These are phyloP conservation scores for Rhododendron williamsianum DNA, from an alignment of 148 eudicot species.

Conservation along the genomic window DNA sequence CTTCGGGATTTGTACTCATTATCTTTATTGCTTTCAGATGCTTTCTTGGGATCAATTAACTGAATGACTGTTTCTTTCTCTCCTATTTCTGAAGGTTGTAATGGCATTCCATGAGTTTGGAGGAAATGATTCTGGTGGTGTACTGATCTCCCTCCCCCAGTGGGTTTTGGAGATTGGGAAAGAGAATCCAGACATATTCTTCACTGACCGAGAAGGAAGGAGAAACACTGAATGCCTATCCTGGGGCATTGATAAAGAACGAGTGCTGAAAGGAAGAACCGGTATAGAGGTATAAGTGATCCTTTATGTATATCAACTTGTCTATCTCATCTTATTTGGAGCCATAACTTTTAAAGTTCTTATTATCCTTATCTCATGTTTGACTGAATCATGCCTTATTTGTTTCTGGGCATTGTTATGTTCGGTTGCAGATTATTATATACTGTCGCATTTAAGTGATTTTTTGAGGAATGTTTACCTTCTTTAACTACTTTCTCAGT, in stretches of 20 bases:
- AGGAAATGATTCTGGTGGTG: slow-evolving; percentile 45
- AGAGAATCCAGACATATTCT: slow-evolving; percentile 65
- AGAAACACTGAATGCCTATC: slow-evolving; percentile 66
- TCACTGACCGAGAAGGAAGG: slow-evolving; percentile 69
- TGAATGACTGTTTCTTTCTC: background rate
- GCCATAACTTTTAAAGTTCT: background rate
- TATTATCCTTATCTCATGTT: background rate
- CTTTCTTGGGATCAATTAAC: background rate
- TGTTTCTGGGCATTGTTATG: background rate
- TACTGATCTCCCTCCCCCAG: slow-evolving; percentile 53
- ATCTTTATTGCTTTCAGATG: background rate
- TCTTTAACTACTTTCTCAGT: background rate
- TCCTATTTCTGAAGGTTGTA: slow-evolving; percentile 40
- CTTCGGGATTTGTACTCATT: background rate
- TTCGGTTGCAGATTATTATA: background rate
- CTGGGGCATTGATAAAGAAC: slow-evolving; percentile 65
- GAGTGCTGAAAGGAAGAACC: slow-evolving; percentile 64
- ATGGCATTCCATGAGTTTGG: slow-evolving; percentile 61
- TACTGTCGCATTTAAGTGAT: background rate
- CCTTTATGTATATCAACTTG: background rate
- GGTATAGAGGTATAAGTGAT: slow-evolving; percentile 50
- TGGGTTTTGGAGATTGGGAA: slow-evolving; percentile 73
- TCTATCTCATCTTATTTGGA: background rate
- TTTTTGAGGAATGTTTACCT: background rate
- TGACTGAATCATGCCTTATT: background rate